A percentile compares a stretch with the other conserved stretches of the same genome.
These are phyloP conservation scores for Nakazawaea ambrosiae DNA, from an alignment of 805 yeast species.

Conservation along the genomic window DNA sequence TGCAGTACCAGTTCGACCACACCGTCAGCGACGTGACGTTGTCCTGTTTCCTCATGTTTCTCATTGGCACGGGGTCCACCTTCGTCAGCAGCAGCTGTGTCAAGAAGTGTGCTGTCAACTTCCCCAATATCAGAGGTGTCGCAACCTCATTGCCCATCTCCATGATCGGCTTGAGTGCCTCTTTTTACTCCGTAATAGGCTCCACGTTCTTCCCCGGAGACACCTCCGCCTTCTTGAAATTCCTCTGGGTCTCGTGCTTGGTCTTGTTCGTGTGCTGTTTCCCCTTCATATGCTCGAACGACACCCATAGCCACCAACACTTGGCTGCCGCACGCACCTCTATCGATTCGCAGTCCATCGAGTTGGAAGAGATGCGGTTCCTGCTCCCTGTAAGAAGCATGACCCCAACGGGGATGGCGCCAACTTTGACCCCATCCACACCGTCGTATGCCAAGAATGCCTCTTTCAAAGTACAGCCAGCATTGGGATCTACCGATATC, in stretches of 20 bases:
- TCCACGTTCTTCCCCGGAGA: conserved; percentile 47
- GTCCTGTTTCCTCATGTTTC: conserved; percentile 39
- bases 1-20: conserved; percentile 44
- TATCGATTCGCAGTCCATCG: conserved; percentile 4
- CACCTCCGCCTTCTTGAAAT: conserved; percentile 45
- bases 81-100: conserved; percentile 56
- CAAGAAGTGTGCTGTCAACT: conserved; percentile 66
- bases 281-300: conserved; percentile 38
- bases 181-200: conserved; percentile 54
- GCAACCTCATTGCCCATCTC: conserved; percentile 75
- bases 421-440: not conserved
- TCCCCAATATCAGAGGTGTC: conserved; percentile 61
- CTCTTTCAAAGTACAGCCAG: not conserved
- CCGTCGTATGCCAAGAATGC: not conserved
- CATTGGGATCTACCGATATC: conserved; percentile 4
- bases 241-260: conserved; percentile 35
- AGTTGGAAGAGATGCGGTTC: conserved; percentile 7
- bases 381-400: conserved; percentile 5
- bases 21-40: conserved; percentile 29
- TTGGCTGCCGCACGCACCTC: conserved; percentile 10
- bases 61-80: conserved; percentile 67
- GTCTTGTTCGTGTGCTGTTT: conserved; percentile 35
- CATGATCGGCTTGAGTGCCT: conserved; percentile 68
- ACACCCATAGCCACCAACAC: conserved; percentile 22
- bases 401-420: conserved; percentile 6